These are phyloP conservation scores for Skeletonema menzelii DNA, from an alignment of 108 stramenopile species.

Conservation along the genomic window DNA sequence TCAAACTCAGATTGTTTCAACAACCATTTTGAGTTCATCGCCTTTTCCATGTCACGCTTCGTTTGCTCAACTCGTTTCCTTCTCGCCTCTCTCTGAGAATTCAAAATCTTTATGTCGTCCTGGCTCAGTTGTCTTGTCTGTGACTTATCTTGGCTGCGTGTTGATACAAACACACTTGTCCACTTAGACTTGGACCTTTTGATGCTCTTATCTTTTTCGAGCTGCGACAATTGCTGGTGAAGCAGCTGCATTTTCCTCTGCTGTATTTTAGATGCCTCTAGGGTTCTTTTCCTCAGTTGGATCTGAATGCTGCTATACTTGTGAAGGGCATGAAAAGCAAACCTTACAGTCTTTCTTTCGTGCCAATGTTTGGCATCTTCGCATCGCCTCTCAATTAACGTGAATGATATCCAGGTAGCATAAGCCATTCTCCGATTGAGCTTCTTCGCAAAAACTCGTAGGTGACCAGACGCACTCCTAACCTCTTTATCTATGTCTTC, in stretches of 20 bases:
- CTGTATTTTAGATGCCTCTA: slow-evolving; percentile 20
- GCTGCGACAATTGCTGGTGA: background rate
- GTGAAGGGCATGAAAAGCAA: background rate
- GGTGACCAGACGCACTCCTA: slow-evolving; percentile 10
- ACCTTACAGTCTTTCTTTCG: background rate
- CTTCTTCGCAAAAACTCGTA: slow-evolving; percentile 6
- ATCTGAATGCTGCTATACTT: background rate
- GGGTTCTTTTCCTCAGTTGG: background rate
- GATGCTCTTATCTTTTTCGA: background rate
- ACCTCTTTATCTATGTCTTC: slow-evolving; percentile 8
- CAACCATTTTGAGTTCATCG: slow-evolving; percentile 16
- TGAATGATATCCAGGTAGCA: slow-evolving; percentile 11
- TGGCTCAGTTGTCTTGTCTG: slow-evolving; percentile 1
- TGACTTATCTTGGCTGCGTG: background rate
- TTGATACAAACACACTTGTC: slow-evolving; percentile 5
- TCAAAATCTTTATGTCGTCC: slow-evolving; percentile 5
- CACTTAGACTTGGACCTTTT: background rate
- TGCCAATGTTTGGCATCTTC: slow-evolving; percentile 16
- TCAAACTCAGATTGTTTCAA: slow-evolving; percentile 8
- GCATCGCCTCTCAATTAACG: background rate
- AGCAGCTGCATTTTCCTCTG: background rate
- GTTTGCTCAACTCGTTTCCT: slow-evolving; percentile 11
- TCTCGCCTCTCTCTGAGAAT: slow-evolving; percentile 16
- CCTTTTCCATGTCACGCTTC: background rate
- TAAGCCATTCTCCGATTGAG: slow-evolving; percentile 6